phyloP scores from a whole-genome alignment of 192 early-diverging fungal genomes.

The Coemansia sp. region DNA sequence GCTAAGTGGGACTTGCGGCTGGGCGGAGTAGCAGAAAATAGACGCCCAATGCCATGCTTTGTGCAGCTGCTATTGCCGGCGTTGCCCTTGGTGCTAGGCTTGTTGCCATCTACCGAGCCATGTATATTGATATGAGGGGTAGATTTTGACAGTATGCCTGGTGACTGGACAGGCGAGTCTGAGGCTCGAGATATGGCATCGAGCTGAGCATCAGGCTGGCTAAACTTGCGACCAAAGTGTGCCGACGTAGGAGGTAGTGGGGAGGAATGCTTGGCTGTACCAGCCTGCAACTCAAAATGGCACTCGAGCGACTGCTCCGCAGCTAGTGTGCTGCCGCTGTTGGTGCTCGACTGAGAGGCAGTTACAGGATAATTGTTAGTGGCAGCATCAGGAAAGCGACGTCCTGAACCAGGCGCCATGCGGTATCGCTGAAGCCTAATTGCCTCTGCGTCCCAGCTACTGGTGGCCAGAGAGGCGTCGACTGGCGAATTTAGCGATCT shows the following conservation, averaged over 20 bases:
- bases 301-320: not conserved
- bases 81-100: conserved; percentile 3
- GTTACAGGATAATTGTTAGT: not conserved
- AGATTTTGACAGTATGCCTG: conserved; percentile 40
- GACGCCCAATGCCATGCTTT: conserved; percentile 34
- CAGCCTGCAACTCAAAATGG: not conserved
- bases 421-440: conserved; percentile 27
- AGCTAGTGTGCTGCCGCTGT: conserved; percentile 2
- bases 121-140: conserved; percentile 30
- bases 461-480: conserved; percentile 1
- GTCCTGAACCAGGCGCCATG: conserved; percentile 12
- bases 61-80: not conserved
- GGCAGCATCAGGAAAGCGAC: not conserved
- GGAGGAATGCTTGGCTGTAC: not conserved
- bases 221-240: conserved; percentile 40
- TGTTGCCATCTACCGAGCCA: conserved; percentile 30
- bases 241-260: not conserved
- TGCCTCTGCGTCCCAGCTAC: conserved; percentile 27
- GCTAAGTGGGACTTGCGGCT: conserved; percentile 24
- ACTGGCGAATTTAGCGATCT: conserved; percentile 11
- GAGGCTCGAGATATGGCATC: conserved; percentile 10
- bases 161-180: conserved; percentile 24
- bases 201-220: conserved; percentile 38
- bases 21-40: conserved; percentile 32
- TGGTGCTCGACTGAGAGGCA: conserved; percentile 2